Conservation (phyloP, 176 grass and related monocot genomes). For the Saccharum officinarum region DNA sequence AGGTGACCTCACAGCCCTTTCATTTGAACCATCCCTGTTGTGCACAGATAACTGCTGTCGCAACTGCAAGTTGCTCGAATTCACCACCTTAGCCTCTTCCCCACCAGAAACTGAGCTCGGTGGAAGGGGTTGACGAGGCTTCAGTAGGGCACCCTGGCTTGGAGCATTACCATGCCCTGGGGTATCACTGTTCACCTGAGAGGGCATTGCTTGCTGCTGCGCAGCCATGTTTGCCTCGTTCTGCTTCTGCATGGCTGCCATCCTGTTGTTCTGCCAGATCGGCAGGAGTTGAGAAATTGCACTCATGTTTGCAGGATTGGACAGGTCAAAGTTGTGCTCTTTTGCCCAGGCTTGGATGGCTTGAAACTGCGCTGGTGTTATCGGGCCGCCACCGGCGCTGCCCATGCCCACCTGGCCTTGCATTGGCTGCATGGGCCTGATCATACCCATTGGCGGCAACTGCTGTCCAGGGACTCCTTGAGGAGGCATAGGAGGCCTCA, state of each 20-base stretch:
- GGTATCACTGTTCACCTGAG: constrained; percentile 66
- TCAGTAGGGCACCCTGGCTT: constrained; percentile 48
- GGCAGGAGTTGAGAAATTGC: constrained; percentile 83
- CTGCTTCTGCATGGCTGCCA: constrained; percentile 72
- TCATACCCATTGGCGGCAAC: constrained; percentile 43
- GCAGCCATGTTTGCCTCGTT: constrained; percentile 50
- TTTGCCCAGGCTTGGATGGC: constrained; percentile 89
- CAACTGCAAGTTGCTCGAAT: constrained; percentile 66
- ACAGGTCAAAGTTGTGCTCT: constrained; percentile 80
- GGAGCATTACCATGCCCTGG: constrained; percentile 48
- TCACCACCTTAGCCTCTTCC: constrained; percentile 53
- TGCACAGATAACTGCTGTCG: constrained; percentile 51
- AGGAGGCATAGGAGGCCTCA: constrained; percentile 61
- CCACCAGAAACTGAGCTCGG: constrained; percentile 48
- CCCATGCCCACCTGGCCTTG: constrained; percentile 41
- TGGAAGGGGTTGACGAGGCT: constrained; percentile 50
- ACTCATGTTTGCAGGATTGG: constrained; percentile 78
- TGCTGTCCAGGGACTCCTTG: constrained; percentile 45
- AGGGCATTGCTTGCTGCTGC: constrained; percentile 55
- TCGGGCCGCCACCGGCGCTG: constrained; percentile 44
- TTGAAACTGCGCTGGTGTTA: constrained; percentile 71
- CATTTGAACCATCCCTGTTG: constrained; percentile 58
- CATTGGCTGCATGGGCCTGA: constrained; percentile 47
- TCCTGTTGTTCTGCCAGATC: constrained; percentile 53
- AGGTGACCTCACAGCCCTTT: constrained; percentile 56